Base-by-base conservation (phyloP, 129 eudicot genomes). In the Arctium lappa region DNA sequence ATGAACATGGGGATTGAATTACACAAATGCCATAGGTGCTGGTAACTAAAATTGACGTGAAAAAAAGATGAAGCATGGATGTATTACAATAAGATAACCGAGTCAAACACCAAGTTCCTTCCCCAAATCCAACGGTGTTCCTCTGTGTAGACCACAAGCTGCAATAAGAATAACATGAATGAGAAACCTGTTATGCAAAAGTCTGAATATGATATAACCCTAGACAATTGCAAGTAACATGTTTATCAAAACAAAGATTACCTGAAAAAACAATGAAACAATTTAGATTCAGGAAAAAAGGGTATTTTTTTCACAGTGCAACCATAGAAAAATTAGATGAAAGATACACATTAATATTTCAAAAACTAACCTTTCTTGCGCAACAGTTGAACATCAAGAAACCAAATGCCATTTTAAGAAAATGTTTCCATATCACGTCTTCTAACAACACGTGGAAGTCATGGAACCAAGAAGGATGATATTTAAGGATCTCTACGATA, bases 41-140 rank as follows among this genome's bases (percentile, higher is more conserved):
- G 48, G 1, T 7, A 42, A 42, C 48, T 42, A 42, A 42, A 42
- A 6, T 42, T 42, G 10, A 42, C 48, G 10, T 42, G 48, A n/a
- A 42, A 42, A 42, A 11, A 42, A 42, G 48, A 42, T 42, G 48
- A 42, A 42, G 48, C 48, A 42, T 42, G 48, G 48, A 42, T 10
- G 48, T 5, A 42, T 42, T 42, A 12, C 11, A 42, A 12, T 42
- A 42, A 1, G 48, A 42, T 42, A 42, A 42, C 48, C 48, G 48
- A 42, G 48, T 42, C 48, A 42, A 42, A 7, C 1, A 8, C 48
- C 48, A 42, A 42, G 48, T 42, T 42, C 12, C 92, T 87, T 86
- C 84, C 42, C 94, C 97, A 27, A 92, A 65, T 72, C 94, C 94
- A 79, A 90, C 79, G 2, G n/a, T n/a, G 86, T 87, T 88, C 97